Evolutionary conservation across 2,329 filamentous ascomycete genomes (phyloP), one percentile per base, ranked within the genome.

Genomic region (Acarospora socialis): DNA sequence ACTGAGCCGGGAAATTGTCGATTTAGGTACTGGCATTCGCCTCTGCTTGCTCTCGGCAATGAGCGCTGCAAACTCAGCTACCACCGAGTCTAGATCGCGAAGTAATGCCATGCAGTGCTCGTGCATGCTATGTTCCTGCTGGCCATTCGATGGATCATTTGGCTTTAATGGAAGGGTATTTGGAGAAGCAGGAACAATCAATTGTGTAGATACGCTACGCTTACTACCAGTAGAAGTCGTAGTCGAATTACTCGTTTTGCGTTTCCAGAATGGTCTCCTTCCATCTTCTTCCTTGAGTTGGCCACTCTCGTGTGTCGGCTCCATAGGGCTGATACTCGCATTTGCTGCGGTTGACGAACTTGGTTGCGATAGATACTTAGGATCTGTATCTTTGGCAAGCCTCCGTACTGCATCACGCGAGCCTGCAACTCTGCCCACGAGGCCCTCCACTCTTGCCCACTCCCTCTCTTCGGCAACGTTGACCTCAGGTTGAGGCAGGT

Each of bases 211-310:
- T n/a, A 65, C 55, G 41, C 57, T 66, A 49, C 62, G 56, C 33
- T 54, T 58, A 43, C 63, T 60, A 23, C 59, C 44, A 33, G 48
- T 61, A 40, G 57, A 52, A 13, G 55, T 56, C 42, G 51, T 47
- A 17, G 51, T 55, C 14, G 57, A 59, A 24, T 52, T 58, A 45
- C 75, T 86, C 1, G 77, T 64, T 56, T 92, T 94, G 28, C 87
- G 74, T 54, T 84, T 92, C 90, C 90, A 98, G 49, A 98, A 95
- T 0, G 82, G 65, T 37, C 73, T 70, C n/a, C n/a, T n/a, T 51
- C 66, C 82, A 33, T 83, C 74, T 7, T 43, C 53, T 36, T 46
- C 44, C 12, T 50, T 51, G 17, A 48, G 46, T 21, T 49, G 46
- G 28, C 60, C 58, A 7, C 51, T 53, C 4, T 37, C 16, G 12